Conservation (phyloP, 306 rosid species). For the Cyamopsis tetragonoloba region DNA sequence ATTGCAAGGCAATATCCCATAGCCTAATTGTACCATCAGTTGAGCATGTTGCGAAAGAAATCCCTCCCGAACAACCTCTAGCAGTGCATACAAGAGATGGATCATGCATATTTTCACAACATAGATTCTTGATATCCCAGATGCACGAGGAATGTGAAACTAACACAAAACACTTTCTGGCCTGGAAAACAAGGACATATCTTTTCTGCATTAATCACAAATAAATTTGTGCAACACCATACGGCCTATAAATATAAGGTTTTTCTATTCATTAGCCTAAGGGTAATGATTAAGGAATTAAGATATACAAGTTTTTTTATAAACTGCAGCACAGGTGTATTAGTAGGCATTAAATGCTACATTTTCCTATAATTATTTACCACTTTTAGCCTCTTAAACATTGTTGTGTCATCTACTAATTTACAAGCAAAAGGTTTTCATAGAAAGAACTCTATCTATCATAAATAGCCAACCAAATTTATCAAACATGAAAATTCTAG, state of each 20-base stretch:
- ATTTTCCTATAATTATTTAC: too few species aligned
- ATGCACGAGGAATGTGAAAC: constrained; percentile 81
- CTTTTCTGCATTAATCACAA: constrained; percentile 20
- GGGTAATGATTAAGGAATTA: too few species aligned
- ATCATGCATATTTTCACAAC: constrained; percentile 74
- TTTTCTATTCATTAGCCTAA: too few species aligned
- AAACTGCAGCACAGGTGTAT: too few species aligned
- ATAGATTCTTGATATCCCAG: constrained; percentile 81
- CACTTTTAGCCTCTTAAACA: too few species aligned
- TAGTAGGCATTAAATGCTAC: too few species aligned
- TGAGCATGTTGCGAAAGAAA: constrained; percentile 82
- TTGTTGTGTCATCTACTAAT: not conserved
- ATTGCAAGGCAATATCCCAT: constrained; percentile 76
- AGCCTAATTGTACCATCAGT: constrained; percentile 72
- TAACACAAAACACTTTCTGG: constrained; percentile 57
- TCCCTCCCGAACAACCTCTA: constrained; percentile 76
- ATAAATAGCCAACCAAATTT: not conserved
- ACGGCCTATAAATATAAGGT: not conserved
- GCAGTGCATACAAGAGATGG: constrained; percentile 74
- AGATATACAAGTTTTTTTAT: too few species aligned
- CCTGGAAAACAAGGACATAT: constrained; percentile 38
- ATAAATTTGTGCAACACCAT: not conserved
- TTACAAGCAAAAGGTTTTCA: constrained; percentile 5
- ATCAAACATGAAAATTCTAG: not conserved
- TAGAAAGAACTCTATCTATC: constrained; percentile 7